Percentiles rank a stretch among this genome's conserved stretches.
phyloP scores from a whole-genome alignment of 495 filamentous ascomycete genomes.

The Xylaria cubensis region DNA sequence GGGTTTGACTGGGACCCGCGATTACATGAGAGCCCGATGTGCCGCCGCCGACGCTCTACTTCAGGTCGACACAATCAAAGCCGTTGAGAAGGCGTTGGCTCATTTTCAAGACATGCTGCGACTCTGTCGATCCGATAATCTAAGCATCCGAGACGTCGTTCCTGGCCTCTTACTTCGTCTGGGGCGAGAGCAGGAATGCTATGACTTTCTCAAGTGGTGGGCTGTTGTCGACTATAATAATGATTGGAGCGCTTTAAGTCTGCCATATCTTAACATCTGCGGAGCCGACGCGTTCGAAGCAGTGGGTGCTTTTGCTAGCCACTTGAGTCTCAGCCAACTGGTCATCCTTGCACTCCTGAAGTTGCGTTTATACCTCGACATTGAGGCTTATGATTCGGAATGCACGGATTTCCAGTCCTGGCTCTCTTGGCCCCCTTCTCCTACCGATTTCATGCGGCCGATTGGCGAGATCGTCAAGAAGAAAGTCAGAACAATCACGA shows the following conservation, averaged over 20 bases:
- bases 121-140: slow-evolving; percentile 51
- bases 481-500: slow-evolving; percentile 16
- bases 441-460: slow-evolving; percentile 9
- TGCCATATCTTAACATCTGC: slow-evolving; percentile 42
- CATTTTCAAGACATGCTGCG: slow-evolving; percentile 51
- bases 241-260: slow-evolving; percentile 37
- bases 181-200: slow-evolving; percentile 58
- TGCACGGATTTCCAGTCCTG: background rate
- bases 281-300: slow-evolving; percentile 47
- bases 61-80: slow-evolving; percentile 38
- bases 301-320: slow-evolving; percentile 29
- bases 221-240: slow-evolving; percentile 1
- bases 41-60: slow-evolving; percentile 39
- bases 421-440: slow-evolving; percentile 17
- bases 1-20: slow-evolving; percentile 42
- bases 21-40: slow-evolving; percentile 51
- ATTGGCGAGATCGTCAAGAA: slow-evolving; percentile 18
- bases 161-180: slow-evolving; percentile 54
- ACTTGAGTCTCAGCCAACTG: slow-evolving; percentile 36
- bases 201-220: slow-evolving; percentile 58
- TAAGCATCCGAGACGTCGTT: slow-evolving; percentile 48
- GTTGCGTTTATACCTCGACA: slow-evolving; percentile 42
- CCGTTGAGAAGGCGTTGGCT: slow-evolving; percentile 43
- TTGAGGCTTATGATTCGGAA: slow-evolving; percentile 35
- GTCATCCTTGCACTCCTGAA: slow-evolving; percentile 49